These are phyloP conservation scores for Pseudogymnoascus sp. DNA, from an alignment of 2,329 filamentous ascomycete genomes.

Conservation along the genomic window DNA sequence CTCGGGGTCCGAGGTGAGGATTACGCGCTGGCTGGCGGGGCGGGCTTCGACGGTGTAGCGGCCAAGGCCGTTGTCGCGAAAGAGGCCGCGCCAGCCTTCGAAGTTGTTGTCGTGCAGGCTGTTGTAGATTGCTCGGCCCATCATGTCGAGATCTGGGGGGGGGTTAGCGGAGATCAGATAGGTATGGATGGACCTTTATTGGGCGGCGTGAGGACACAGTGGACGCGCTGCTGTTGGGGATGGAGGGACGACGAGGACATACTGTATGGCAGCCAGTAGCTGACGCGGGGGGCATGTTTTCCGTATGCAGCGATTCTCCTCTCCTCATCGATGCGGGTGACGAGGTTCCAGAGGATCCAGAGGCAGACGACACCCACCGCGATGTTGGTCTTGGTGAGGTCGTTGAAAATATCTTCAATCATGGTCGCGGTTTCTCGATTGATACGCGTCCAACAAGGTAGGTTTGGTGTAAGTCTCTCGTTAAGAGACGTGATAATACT, in stretches of 20 bases:
- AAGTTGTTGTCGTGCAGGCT: conserved; percentile 48
- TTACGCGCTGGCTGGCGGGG: conserved; percentile 47
- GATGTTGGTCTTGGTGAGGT: conserved; percentile 7
- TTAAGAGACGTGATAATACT: not conserved
- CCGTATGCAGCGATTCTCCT: conserved; percentile 40
- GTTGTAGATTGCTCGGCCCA: conserved; percentile 47
- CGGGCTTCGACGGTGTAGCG: conserved; percentile 54
- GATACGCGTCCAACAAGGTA: not conserved
- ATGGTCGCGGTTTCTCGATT: not conserved
- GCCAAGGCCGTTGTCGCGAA: conserved; percentile 34
- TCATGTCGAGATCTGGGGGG: conserved; percentile 53
- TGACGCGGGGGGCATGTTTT: conserved; percentile 33
- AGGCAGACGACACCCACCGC: not conserved
- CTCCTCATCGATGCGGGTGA: conserved; percentile 35
- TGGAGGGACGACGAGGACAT: conserved; percentile 16
- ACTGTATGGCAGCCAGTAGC: conserved; percentile 40
- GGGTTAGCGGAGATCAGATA: not conserved
- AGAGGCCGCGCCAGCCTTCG: conserved; percentile 50
- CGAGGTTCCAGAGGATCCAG: conserved; percentile 15
- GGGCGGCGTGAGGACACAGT: not conserved
- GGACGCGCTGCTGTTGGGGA: not conserved
- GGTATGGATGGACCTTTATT: not conserved
- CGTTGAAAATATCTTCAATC: not conserved
- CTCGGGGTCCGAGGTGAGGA: conserved; percentile 76
- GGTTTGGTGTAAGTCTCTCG: not conserved